Conservation (phyloP, 345 rosid genomes). For the Aegle marmelos region DNA sequence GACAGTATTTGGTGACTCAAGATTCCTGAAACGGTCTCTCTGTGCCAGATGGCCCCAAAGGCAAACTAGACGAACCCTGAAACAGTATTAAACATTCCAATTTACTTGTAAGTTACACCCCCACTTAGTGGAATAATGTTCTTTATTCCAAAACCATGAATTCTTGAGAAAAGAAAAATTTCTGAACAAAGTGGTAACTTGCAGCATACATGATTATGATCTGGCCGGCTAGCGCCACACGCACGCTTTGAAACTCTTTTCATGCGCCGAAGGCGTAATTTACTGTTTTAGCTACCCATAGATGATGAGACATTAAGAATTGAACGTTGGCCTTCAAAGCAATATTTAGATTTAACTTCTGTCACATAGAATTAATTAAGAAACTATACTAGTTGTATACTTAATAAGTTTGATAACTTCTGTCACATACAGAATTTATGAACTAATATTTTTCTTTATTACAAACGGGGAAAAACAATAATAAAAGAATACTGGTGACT, state of each 20-base stretch:
- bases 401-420: no score
- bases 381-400: no score
- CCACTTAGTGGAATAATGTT: neutral
- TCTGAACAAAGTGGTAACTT: neutral
- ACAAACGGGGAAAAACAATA: no score
- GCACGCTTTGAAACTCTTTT: neutral
- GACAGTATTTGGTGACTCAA: neutral
- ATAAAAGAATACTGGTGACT: no score
- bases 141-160: neutral
- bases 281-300: neutral
- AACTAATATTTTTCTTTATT: no score
- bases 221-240: neutral
- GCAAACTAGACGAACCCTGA: neutral
- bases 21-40: neutral
- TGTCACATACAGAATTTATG: no score
- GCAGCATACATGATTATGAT: neutral
- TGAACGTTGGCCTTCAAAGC: no score
- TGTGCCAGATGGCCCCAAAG: neutral
- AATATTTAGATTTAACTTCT: no score
- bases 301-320: no score
- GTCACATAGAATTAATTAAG: no score
- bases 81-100: neutral
- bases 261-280: neutral
- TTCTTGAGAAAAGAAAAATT: neutral
- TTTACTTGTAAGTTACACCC: no score